A percentile compares a stretch with the other conserved stretches of the same genome.
These are phyloP conservation scores for Didymella pomorum DNA, from an alignment of 2,329 filamentous ascomycete genomes.

Conservation along the genomic window DNA sequence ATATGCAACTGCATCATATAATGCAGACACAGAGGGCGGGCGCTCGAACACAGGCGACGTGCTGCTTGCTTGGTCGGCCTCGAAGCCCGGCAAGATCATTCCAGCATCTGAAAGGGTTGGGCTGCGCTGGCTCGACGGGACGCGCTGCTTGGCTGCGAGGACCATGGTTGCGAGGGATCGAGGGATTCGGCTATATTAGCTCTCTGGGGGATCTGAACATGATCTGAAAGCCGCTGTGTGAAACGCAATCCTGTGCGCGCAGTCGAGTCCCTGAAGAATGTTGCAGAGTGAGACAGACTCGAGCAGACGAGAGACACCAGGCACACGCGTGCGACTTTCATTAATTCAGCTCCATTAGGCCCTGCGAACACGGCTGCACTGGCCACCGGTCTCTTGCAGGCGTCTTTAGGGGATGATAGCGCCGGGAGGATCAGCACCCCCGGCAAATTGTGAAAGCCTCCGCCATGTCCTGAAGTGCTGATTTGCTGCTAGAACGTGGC, in stretches of 20 bases:
- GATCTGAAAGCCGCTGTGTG: conserved; percentile 17
- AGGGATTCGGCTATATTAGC: conserved; percentile 31
- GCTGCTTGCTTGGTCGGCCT: conserved; percentile 49
- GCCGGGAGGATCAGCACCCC: conserved; percentile 22
- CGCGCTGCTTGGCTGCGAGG: conserved; percentile 30
- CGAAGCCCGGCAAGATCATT: conserved; percentile 81
- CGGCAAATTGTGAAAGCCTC: conserved; percentile 12
- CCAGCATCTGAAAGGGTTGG: conserved; percentile 92
- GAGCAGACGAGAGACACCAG: conserved; percentile 13
- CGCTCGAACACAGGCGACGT: conserved; percentile 61
- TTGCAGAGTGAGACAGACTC: conserved; percentile 17
- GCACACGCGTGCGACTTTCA: conserved; percentile 24
- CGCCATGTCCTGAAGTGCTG: conserved; percentile 4
- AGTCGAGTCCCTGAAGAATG: conserved; percentile 17
- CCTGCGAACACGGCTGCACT: conserved; percentile 19
- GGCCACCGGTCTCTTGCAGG: conserved; percentile 15
- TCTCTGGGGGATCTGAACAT: conserved; percentile 32
- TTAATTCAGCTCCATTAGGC: conserved; percentile 19
- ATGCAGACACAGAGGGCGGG: conserved; percentile 52
- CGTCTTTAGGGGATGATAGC: conserved; percentile 18
- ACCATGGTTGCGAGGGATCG: conserved; percentile 32
- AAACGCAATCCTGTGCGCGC: conserved; percentile 8
- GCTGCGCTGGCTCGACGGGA: conserved; percentile 22
- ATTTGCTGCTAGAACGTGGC: conserved; percentile 13
- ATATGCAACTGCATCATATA: conserved; percentile 32